Percentiles rank a stretch among this genome's conserved stretches.
phyloP scores from a whole-genome alignment of 768 basidiomycete species.

The Guyanaporus albipodus region DNA sequence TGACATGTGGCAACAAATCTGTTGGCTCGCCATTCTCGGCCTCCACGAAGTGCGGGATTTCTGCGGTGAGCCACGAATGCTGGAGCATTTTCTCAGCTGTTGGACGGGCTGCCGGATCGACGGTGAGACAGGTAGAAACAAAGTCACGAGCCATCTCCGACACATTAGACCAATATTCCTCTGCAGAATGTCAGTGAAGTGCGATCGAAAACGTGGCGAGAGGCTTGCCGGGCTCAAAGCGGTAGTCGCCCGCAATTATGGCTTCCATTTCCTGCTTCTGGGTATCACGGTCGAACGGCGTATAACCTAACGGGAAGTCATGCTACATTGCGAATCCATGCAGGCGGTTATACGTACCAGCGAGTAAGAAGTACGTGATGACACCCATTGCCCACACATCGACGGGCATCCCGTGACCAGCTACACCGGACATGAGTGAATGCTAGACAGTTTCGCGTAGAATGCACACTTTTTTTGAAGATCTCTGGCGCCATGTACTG shows the following conservation, averaged over 20 bases:
- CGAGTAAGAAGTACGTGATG: conserved; percentile 94
- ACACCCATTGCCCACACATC: conserved; percentile 99
- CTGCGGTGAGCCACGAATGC: conserved; percentile 66
- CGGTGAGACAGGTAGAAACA: conserved; percentile 75
- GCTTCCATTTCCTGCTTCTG: conserved; percentile 92
- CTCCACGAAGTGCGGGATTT: conserved; percentile 64
- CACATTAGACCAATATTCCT: conserved; percentile 86
- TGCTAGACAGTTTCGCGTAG: background rate
- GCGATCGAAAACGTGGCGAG: background rate
- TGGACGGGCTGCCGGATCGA: conserved; percentile 76
- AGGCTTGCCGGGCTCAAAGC: conserved; percentile 66
- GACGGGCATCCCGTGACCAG: conserved; percentile 91
- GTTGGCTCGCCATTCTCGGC: conserved; percentile 54
- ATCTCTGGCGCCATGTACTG: conserved; percentile 97
- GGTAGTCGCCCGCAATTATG: conserved; percentile 89
- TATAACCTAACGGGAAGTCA: conserved; percentile 58
- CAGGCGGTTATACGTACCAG: conserved; percentile 35
- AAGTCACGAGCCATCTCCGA: conserved; percentile 80
- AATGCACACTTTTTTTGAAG: conserved; percentile 74
- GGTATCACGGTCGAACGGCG: conserved; percentile 92
- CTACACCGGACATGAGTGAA: conserved; percentile 33
- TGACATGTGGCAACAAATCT: conserved; percentile 85
- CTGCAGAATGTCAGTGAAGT: conserved; percentile 26
- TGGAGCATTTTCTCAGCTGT: conserved; percentile 70
- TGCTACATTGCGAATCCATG: background rate